Base-by-base conservation (phyloP, 2,329 filamentous ascomycete species). In the Colletotrichum ledebouriae region DNA sequence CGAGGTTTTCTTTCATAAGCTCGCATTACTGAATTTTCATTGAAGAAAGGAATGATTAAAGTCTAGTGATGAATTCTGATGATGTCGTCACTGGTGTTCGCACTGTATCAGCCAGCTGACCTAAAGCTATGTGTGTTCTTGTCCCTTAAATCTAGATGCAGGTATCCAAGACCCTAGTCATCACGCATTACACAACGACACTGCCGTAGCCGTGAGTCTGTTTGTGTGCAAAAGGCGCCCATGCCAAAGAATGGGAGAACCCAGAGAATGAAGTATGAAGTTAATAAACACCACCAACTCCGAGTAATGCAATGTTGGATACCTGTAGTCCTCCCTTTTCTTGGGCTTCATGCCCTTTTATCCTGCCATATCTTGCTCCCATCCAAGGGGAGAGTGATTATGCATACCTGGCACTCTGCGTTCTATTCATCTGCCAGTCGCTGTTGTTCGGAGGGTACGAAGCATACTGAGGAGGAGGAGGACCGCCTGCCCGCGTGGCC, bases 381-480 rank as follows among this genome's bases (percentile, higher is more conserved):
- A 0, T 29, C 29, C 29, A 9, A 29, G 29, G 29, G 29, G 7
- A 9, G 29, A 29, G 56, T n/a, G 33, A 41, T 60, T 69, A 75
- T 57, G 73, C 73, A 66, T 75, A 75, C 62, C 73, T 71, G 58
- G 67, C 70, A 50, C 71, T 73, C 44, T 59, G 65, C 13, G 60
- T 67, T 20, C 67, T 71, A 33, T 70, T 46, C 37, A 60, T 63
- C 15, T 59, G 42, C 68, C 64, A 71, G 10, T 59, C 63, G 34
- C 12, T 39, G 25, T 39, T 39, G 34, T 4, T 56, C 47, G 20
- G 56, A 44, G 66, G 63, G 33, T 63, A 59, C 22, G 58, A 63
- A 34, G 44, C 34, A 37, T 65, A 63, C 15, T 63, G 59, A 25
- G 55, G 56, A n/a, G 67, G 55, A 3, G 33, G 56, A n/a, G 67